Conservation (phyloP, 129 eudicot species). For the Centella asiatica region DNA sequence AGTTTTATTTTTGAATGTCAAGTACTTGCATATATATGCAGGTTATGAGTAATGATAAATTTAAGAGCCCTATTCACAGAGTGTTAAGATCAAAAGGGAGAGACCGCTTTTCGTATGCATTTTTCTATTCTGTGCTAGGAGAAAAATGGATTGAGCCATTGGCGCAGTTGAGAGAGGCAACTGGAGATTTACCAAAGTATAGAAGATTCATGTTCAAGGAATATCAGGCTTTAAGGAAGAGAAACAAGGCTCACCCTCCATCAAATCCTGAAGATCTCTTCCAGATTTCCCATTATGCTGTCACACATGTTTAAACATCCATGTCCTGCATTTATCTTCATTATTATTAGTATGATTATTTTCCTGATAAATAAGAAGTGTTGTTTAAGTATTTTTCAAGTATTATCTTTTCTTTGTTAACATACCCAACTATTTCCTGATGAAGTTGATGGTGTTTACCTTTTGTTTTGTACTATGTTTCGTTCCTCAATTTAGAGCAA, state of each 20-base stretch:
- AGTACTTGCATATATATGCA: no score
- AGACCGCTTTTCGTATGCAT: conserved; percentile 6
- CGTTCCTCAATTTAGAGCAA: no score
- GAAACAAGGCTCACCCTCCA: conserved; percentile 62
- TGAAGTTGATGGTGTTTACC: no score
- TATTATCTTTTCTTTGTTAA: no score
- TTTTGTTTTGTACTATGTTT: no score
- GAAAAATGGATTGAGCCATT: conserved; percentile 13
- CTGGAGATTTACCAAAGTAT: conserved; percentile 7
- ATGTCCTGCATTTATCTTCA: no score
- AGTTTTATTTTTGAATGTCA: no score
- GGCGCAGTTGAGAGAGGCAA: background rate
- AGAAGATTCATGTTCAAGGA: conserved; percentile 30
- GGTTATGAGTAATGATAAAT: conserved; percentile 17
- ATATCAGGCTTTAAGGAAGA: conserved; percentile 46
- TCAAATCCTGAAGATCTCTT: conserved; percentile 43
- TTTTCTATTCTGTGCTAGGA: conserved; percentile 2
- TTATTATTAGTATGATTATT: no score
- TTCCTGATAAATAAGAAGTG: no score
- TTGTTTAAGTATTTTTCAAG: no score
- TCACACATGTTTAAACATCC: no score
- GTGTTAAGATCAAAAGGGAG: conserved; percentile 2
- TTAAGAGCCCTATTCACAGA: conserved; percentile 21
- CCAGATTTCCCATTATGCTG: conserved; percentile 32
- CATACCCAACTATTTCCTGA: no score